Evolutionary conservation across 2,329 filamentous ascomycete genomes (phyloP), one percentile per base, ranked within the genome.

Genomic region (Calonectria honghensis): DNA sequence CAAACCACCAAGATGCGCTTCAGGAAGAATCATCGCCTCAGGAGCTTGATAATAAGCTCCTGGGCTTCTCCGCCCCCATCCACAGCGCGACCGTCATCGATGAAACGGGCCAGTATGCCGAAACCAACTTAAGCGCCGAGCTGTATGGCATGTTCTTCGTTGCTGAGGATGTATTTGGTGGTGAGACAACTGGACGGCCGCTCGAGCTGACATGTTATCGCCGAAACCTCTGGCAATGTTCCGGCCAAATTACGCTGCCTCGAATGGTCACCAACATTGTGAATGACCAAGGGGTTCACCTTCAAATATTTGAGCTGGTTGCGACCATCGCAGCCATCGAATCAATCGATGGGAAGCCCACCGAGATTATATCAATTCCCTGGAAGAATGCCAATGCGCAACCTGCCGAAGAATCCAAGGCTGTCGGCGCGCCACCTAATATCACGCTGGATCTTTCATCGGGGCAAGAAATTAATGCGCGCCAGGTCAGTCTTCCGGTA

Each of bases 321-420:
- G 92, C 97, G 29, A 93, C 94, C 45, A 95, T 98, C 68, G 94
- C 94, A 0, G 96, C 95, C 2, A 92, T 94, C 4, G 96, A 98
- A 85, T 98, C 95, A 6, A 97, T 98, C 65, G 96, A 98, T 83
- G 95, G 95, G 64, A 98, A 98, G 82, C 81, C 92, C 0, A 96
- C 97, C 7, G 97, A 98, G 85, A 98, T 98, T 75, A 98, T 98
- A 73, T 97, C 94, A 0, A 97, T 98, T 63, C 96, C 96, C 0
- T 98, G 96, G 96, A 98, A 98, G 87, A 97, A 88, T 90, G 81
- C 93, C 87, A 81, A 93, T 86, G 79, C 93, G 82, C 84, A 90
- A 80, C 81, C 87, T 3, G 84, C 84, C 24, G 89, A 91, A 79
- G 90, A 89, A 75, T 83, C 85, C 71, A 91, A 89, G 79, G 85